Evolutionary conservation across 306 rosid genomes (phyloP).

Genomic region (Oemleria cerasiformis): DNA sequence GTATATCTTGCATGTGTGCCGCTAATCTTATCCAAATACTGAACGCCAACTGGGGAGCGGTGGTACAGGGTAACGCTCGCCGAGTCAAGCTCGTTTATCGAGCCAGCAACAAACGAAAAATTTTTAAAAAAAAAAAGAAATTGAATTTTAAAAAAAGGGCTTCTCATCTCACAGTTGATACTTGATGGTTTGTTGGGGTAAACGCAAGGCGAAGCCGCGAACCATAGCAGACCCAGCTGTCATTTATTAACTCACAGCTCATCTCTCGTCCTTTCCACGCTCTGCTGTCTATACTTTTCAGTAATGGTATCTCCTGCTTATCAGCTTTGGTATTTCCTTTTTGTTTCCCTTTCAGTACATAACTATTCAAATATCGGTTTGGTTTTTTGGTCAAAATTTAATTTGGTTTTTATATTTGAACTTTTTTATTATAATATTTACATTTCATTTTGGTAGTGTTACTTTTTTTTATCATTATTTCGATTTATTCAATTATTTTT

Average conservation of each 20-base stretch:
- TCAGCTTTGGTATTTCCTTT: no score
- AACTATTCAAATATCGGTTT: no score
- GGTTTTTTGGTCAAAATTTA: no score
- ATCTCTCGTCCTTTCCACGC: not conserved
- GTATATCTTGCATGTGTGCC: not conserved
- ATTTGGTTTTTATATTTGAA: no score
- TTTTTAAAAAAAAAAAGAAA: not conserved
- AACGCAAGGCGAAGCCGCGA: not conserved
- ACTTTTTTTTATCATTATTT: no score
- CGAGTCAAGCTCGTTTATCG: slow-evolving; percentile 18
- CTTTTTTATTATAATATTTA: no score
- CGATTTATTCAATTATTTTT: no score
- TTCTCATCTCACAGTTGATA: not conserved
- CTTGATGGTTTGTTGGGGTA: not conserved
- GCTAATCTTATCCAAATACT: not conserved
- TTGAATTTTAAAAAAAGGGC: not conserved
- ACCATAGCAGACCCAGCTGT: slow-evolving; percentile 17
- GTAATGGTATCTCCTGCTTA: no score
- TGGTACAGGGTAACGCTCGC: slow-evolving; percentile 17
- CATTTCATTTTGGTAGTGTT: no score
- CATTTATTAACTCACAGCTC: slow-evolving; percentile 11
- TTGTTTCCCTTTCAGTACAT: no score
- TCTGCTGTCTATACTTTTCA: no score
- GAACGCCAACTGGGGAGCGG: slow-evolving; percentile 23
- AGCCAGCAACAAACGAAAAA: not conserved